Percentiles rank a stretch among this genome's conserved stretches.
These are phyloP conservation scores for Prunus mira DNA, from an alignment of 306 rosid species.

Conservation along the genomic window DNA sequence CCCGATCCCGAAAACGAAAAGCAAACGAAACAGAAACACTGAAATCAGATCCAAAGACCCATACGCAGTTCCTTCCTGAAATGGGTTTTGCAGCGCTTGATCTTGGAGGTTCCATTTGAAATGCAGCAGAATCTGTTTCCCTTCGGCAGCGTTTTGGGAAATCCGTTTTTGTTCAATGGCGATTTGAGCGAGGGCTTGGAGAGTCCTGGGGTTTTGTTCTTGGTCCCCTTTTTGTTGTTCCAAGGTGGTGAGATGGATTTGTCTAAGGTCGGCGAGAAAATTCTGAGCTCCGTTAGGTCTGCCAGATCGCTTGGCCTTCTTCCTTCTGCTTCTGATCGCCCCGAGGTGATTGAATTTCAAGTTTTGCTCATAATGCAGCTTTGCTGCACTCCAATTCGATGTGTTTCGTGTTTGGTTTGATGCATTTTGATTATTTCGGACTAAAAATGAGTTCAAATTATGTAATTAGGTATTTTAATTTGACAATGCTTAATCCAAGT, in stretches of 20 bases:
- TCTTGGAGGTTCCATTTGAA: conserved; percentile 59
- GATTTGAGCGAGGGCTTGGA: conserved; percentile 87
- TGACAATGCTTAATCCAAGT: neutral
- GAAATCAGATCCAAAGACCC: conserved; percentile 22
- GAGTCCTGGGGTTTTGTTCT: conserved; percentile 74
- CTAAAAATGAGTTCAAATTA: neutral
- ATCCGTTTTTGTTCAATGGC: conserved; percentile 72
- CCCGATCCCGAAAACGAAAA: neutral
- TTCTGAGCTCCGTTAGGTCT: conserved; percentile 95
- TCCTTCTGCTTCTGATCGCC: conserved; percentile 85
- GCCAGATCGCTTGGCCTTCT: conserved; percentile 93
- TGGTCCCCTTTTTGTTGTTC: conserved; percentile 75
- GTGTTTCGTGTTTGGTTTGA: neutral
- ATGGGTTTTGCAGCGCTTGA: conserved; percentile 36
- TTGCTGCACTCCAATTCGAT: neutral
- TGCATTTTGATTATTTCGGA: neutral
- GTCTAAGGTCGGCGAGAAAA: conserved; percentile 89
- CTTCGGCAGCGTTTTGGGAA: conserved; percentile 68
- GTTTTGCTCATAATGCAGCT: conserved; percentile 1
- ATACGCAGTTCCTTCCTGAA: neutral
- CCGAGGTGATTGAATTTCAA: conserved; percentile 60
- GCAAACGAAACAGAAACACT: neutral
- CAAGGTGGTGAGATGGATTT: conserved; percentile 95
- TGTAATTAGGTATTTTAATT: neutral
- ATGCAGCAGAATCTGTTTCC: conserved; percentile 95